Evolutionary conservation across 441 rosid genomes (phyloP).

Genomic region (Viola pubescens): DNA sequence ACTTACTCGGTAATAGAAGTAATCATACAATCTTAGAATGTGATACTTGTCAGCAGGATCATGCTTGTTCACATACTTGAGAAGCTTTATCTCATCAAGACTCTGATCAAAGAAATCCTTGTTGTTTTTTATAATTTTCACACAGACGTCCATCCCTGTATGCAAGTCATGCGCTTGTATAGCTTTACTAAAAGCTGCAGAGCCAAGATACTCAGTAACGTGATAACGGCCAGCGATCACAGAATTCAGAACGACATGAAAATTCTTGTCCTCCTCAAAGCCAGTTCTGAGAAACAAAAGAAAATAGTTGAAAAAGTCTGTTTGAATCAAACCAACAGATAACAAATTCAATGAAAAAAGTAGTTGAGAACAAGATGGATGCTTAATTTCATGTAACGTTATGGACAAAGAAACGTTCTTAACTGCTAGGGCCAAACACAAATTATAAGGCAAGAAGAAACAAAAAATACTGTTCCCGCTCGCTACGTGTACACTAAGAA

Average conservation of each 20-base stretch:
- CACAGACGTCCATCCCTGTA: conserved; percentile 93
- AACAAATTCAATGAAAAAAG: not conserved
- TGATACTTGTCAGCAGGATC: conserved; percentile 97
- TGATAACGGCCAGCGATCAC: conserved; percentile 94
- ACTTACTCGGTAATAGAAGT: conserved; percentile 90
- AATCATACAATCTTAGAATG: conserved; percentile 83
- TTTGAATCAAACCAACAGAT: not conserved
- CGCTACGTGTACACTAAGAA: no score
- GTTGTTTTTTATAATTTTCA: conserved; percentile 94
- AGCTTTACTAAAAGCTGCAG: conserved; percentile 98
- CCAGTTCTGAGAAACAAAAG: conserved; percentile 68
- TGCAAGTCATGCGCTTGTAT: conserved; percentile 97
- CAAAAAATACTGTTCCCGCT: not conserved
- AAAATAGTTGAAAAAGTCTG: not conserved
- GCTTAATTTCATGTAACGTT: no score
- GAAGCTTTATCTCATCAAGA: conserved; percentile 98
- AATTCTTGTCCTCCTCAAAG: conserved; percentile 98
- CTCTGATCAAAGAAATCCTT: conserved; percentile 99
- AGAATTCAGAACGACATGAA: conserved; percentile 88
- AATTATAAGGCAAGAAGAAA: not conserved
- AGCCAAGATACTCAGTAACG: conserved; percentile 95
- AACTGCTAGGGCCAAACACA: no score
- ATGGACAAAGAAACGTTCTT: no score
- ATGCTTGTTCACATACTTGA: conserved; percentile 91
- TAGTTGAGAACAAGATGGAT: no score